Base-by-base conservation (phyloP, 2,329 filamentous ascomycete species). In the Pseudogymnoascus sp. region DNA sequence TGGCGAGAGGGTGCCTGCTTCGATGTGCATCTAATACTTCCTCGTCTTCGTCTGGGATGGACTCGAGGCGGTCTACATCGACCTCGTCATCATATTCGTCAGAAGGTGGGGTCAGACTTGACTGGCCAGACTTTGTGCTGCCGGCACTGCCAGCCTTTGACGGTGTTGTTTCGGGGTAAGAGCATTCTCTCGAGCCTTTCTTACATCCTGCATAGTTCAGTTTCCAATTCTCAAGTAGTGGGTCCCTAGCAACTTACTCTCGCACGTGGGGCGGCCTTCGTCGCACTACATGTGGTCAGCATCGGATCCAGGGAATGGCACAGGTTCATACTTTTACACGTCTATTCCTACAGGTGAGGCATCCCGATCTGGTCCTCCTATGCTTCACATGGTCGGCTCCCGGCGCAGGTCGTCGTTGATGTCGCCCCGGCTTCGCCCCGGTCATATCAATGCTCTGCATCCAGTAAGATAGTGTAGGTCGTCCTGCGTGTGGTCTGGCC, bases 301-400 rank as follows among this genome's bases (percentile, higher is more conserved):
- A 65, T 43, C 35, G 43, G 41, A 14, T 61, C 4, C 38, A 38
- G 41, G 60, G 41, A 16, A 38, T 59, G 28, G 22, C 7, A 64
- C 11, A 24, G 46, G 24, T 60, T 60, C 72, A 67, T 78, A 87
- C 86, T 81, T 89, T 98, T 61, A 98, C 93, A 74, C 95, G 85
- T 68, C 95, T 85, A 70, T 88, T 88, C 64, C 95, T 85, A 76
- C 95, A 99, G 56, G 93, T 98, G 73, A 85, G 97, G 77, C 95
- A 99, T 28, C 95, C 95, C 67, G 92, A 97, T 70, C 95, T 84
- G 46, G 95, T 98, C 69, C 95, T 86, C 66, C 93, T 89, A 74
- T 98, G 93, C 76, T 98, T 98, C 68, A 96, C 89, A 71, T 70
- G 67, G n/a, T 72, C 70, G 46, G 66, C 63, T 59, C 65, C 64